Base-by-base conservation (phyloP, 257 asterid genomes). In the Petrea volubilis region DNA sequence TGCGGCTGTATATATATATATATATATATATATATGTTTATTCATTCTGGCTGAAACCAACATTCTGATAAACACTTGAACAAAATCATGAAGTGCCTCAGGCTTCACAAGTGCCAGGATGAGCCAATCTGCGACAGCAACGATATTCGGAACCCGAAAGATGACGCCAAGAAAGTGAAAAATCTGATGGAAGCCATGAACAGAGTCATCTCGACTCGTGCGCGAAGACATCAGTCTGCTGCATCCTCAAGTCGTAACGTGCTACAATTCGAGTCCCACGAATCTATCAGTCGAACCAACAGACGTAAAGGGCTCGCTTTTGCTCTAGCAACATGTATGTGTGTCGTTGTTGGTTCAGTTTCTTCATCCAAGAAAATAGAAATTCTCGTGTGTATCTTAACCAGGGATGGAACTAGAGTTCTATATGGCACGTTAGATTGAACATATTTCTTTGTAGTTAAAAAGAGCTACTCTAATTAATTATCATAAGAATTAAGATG, bases 71-170 rank as follows among this genome's bases (percentile, higher is more conserved):
- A 52, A 23, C 28, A 46, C 24, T 40, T n/a, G 33, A 18, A 12
- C 2, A 60, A 33, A 51, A 56, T 51, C 50, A 84, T 84, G 86
- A 86, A 82, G 77, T 84, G 81, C 66, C 73, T 36, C 41, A 84
- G 67, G 78, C 79, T 86, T 65, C 72, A 80, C 60, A 82, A 82
- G 60, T 82, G 63, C 73, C 80, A 82, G 53, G 83, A 82, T 36
- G 82, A 78, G 60, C 50, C 73, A 31, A 72, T 6, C 55, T 51
- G 51, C 10, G 69, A 55, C n/a, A 74, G 58, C 40, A 17, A 36
- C 4, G 55, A 15, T 2, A 8, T 11, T 47, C 71, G 71, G 21
- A 55, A 60, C 50, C 20, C 64, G 13, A 15, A 49, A 60, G 47
- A 50, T 20, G 72, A 46, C 68, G 71, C 64, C 52, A 55, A 46